Base-by-base conservation (phyloP, 306 rosid species). In the Senna siamea region DNA sequence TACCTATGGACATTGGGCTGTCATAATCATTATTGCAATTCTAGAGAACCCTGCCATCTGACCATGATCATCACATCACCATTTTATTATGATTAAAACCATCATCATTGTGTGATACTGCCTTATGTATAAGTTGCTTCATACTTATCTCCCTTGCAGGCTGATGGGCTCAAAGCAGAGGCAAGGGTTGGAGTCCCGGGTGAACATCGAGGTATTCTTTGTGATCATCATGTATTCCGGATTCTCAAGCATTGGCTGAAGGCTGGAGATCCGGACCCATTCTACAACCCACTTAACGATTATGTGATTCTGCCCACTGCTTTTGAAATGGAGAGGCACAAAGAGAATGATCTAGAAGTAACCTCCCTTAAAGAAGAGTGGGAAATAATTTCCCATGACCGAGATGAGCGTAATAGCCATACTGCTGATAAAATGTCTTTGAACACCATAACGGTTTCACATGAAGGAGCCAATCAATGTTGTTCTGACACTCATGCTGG, bases 171-270 rank as follows among this genome's bases (percentile, higher is more conserved):
- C 4, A 43, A 88, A 41, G 99, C 99, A 18, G 97, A 80, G 74
- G 96, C 96, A 66, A 87, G 99, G 81, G 84, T 94, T 77, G 99
- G 97, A 73, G 83, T 94, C 44, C 96, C 95, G 0, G 97, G 96
- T 22, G 93, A 94, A 82, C 97, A 92, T 48, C 85, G 93, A 28
- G 90, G 99, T 32, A 89, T 94, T 81, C 93, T 94, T 35, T 58
- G 93, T 7, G 95, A 94, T 54, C 95, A 81, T 74, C 99, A 92
- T 63, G 79, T 94, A 26, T 94, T 94, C 76, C 87, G 99, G 79
- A 85, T 92, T 75, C 83, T 94, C 47, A 89, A 88, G 80, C 96
- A 89, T 83, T 94, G 99, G 99, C 86, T 94, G 76, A 92, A 75
- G 69, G 99, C 95, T 5, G 98, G 92, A 55, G 87, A 88, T 56